These are phyloP conservation scores for Epichloe amarillans DNA, from an alignment of 2,329 filamentous ascomycete genomes.

Conservation along the genomic window DNA sequence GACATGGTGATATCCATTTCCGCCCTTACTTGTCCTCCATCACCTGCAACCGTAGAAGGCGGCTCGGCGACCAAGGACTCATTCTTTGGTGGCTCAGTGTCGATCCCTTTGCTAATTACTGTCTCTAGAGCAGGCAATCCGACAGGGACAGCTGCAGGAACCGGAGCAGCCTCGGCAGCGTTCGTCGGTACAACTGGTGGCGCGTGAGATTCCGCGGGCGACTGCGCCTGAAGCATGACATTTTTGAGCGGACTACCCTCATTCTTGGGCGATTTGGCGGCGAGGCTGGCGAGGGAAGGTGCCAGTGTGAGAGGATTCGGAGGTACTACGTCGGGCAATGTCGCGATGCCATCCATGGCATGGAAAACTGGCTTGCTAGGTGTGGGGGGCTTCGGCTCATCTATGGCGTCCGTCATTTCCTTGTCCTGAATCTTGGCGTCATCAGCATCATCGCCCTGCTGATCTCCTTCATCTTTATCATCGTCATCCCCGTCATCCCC, in stretches of 20 bases:
- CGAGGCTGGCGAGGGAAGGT: slow-evolving; percentile 16
- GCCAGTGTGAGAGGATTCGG: slow-evolving; percentile 19
- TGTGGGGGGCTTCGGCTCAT: slow-evolving; percentile 14
- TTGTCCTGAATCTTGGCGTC: slow-evolving; percentile 22
- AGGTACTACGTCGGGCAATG: slow-evolving; percentile 9
- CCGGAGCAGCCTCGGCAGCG: background rate
- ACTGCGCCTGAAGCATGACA: slow-evolving; percentile 33
- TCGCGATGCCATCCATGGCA: slow-evolving; percentile 14
- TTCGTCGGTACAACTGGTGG: background rate
- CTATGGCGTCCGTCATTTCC: slow-evolving; percentile 24
- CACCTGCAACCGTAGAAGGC: slow-evolving; percentile 18
- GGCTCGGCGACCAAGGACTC: slow-evolving; percentile 18
- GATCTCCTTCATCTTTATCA: slow-evolving; percentile 34
- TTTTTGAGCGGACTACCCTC: slow-evolving; percentile 43
- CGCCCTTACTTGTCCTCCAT: slow-evolving; percentile 14
- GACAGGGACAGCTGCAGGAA: background rate
- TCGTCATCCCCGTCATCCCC: slow-evolving; percentile 36
- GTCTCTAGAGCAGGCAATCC: slow-evolving; percentile 4
- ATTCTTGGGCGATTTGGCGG: slow-evolving; percentile 19
- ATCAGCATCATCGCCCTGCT: slow-evolving; percentile 30
- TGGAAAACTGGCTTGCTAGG: slow-evolving; percentile 11
- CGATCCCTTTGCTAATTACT: background rate
- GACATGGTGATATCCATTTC: slow-evolving; percentile 13
- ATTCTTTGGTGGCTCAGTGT: slow-evolving; percentile 5
- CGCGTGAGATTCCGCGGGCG: slow-evolving; percentile 25